Evolutionary conservation across 345 rosid species (phyloP).

Genomic region (Citrus trifoliata): DNA sequence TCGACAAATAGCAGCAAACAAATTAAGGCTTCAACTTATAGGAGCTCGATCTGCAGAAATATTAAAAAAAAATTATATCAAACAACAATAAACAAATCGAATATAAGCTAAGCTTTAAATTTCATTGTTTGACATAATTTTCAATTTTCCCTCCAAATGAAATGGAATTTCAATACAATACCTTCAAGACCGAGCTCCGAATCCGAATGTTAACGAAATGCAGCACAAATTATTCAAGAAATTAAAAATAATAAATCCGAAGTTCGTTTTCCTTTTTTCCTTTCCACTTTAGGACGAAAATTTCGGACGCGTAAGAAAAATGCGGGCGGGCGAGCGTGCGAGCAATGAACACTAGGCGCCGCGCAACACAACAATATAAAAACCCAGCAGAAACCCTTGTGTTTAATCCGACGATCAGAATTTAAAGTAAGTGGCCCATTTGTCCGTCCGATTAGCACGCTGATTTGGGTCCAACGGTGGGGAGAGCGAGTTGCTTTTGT

Average conservation of each 20-base stretch:
- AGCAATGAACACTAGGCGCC: neutral
- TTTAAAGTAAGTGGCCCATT: neutral
- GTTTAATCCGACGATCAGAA: neutral
- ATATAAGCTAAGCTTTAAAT: neutral
- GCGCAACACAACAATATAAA: neutral
- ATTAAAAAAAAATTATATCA: neutral
- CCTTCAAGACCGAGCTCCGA: slow-evolving; percentile 12
- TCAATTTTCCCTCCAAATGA: slow-evolving; percentile 5
- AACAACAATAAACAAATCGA: neutral
- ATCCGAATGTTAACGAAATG: neutral
- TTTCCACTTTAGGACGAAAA: neutral
- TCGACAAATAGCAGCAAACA: slow-evolving; percentile 12
- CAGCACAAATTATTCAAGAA: neutral
- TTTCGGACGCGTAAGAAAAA: neutral
- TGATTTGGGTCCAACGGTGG: neutral
- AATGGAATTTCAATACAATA: neutral
- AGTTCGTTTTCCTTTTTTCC: neutral
- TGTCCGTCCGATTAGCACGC: neutral
- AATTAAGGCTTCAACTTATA: neutral
- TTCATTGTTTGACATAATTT: neutral
- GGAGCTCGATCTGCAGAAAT: slow-evolving; percentile 13
- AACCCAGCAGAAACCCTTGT: neutral
- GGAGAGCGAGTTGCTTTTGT: neutral
- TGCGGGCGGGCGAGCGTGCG: neutral
- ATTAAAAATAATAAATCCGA: neutral